Percentiles rank a stretch among this genome's conserved stretches.
Evolutionary conservation across 1,284 basidiomycete genomes (phyloP).

Genomic region (Fomitopsis pinicola): DNA sequence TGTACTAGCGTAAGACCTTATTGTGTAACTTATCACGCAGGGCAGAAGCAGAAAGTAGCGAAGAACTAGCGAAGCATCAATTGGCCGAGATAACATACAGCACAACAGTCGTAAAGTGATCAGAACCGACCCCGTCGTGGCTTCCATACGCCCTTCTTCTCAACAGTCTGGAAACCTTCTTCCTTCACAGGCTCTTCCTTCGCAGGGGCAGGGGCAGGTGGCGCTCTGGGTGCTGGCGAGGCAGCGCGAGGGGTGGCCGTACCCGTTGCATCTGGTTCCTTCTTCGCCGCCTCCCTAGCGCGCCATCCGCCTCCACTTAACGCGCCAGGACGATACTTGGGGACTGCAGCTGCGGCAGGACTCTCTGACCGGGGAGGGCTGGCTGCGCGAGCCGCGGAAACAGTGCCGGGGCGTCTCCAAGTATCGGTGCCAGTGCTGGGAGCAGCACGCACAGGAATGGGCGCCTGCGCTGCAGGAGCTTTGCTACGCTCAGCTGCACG

Average conservation of each 20-base stretch:
- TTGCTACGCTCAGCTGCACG: conserved; percentile 30
- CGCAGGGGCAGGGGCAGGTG: conserved; percentile 11
- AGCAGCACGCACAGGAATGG: conserved; percentile 18
- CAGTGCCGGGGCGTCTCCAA: conserved; percentile 34
- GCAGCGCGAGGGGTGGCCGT: conserved; percentile 30
- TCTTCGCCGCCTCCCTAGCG: conserved; percentile 46
- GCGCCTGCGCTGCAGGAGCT: conserved; percentile 11
- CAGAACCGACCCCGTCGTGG: conserved; percentile 26
- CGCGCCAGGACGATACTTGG: conserved; percentile 45
- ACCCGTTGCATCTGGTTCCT: conserved; percentile 17
- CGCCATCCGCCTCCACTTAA: conserved; percentile 48
- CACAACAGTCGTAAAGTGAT: conserved; percentile 2
- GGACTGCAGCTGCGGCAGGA: conserved; percentile 29
- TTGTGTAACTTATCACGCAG: conserved; percentile 12
- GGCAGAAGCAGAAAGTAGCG: neutral
- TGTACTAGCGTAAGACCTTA: conserved; percentile 1
- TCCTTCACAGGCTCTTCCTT: conserved; percentile 41
- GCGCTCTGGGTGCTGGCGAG: conserved; percentile 32
- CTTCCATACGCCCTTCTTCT: conserved; percentile 41
- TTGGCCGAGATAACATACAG: conserved; percentile 3
- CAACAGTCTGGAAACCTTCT: conserved; percentile 70
- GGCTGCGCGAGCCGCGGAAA: conserved; percentile 25
- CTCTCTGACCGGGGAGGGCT: conserved; percentile 40
- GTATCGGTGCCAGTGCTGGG: conserved; percentile 9
- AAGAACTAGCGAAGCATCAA: conserved; percentile 1